These are phyloP conservation scores for Podospora fimiseda DNA, from an alignment of 495 filamentous ascomycete species.

Conservation along the genomic window DNA sequence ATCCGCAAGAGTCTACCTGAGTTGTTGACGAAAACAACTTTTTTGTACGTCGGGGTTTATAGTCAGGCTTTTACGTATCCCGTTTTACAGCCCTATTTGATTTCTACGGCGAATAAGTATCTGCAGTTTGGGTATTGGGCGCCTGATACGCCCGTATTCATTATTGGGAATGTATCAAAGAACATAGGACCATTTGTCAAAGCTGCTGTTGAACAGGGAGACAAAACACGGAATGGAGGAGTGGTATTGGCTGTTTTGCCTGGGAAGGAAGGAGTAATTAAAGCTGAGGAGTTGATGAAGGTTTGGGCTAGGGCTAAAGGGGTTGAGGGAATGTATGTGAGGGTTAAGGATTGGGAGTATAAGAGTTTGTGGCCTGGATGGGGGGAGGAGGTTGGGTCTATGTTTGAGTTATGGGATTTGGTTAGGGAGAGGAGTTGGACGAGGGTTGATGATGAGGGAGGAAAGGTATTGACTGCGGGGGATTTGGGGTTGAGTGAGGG, in stretches of 20 bases:
- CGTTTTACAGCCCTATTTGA: slow-evolving; percentile 28
- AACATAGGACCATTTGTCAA: slow-evolving; percentile 36
- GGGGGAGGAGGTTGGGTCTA: slow-evolving; percentile 33
- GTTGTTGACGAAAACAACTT: slow-evolving; percentile 33
- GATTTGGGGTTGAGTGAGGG: slow-evolving; percentile 11
- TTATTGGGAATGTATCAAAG: slow-evolving; percentile 32
- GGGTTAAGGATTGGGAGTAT: slow-evolving; percentile 20
- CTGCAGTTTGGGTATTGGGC: slow-evolving; percentile 27
- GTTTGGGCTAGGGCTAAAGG: slow-evolving; percentile 31
- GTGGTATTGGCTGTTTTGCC: slow-evolving; percentile 28
- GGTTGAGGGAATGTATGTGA: slow-evolving; percentile 20
- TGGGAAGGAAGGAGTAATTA: slow-evolving; percentile 21
- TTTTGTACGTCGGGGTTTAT: slow-evolving; percentile 35
- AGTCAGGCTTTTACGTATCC: slow-evolving; percentile 26
- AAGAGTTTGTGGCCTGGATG: slow-evolving; percentile 31
- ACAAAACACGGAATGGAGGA: slow-evolving; percentile 21
- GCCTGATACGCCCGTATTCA: slow-evolving; percentile 26
- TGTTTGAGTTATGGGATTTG: slow-evolving; percentile 37
- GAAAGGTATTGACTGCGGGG: slow-evolving; percentile 10
- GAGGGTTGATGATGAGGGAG: slow-evolving; percentile 12
- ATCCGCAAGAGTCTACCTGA: slow-evolving; percentile 26
- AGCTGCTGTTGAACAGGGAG: slow-evolving; percentile 35
- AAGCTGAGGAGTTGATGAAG: slow-evolving; percentile 35
- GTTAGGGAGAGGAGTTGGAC: slow-evolving; percentile 28
- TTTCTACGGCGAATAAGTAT: slow-evolving; percentile 27